Evolutionary conservation across 2,329 filamentous ascomycete species (phyloP).

Genomic region (Clonostachys chloroleuca): DNA sequence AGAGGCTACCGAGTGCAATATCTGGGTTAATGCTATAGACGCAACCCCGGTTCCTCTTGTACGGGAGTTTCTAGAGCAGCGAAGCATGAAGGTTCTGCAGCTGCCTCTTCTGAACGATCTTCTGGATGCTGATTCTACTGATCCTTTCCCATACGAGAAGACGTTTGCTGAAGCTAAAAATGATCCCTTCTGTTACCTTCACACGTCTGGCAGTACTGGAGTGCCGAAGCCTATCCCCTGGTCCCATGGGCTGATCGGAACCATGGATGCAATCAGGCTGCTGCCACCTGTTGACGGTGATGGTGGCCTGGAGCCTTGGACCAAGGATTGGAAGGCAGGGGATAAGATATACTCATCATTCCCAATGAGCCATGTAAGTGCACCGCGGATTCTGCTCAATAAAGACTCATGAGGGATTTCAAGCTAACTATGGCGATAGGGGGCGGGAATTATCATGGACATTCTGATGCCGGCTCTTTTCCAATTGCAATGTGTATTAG

Average conservation of each 20-base stretch:
- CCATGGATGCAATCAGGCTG: conserved; percentile 17
- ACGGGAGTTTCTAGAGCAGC: conserved; percentile 7
- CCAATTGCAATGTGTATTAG: conserved; percentile 25
- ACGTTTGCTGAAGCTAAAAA: conserved; percentile 18
- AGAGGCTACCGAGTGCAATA: conserved; percentile 14
- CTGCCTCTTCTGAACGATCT: conserved; percentile 1
- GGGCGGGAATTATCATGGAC: conserved; percentile 34
- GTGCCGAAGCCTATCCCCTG: conserved; percentile 54
- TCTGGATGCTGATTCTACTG: conserved; percentile 10
- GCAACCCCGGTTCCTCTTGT: conserved; percentile 12
- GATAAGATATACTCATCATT: conserved; percentile 26
- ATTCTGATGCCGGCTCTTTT: conserved; percentile 29
- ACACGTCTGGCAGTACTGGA: conserved; percentile 49
- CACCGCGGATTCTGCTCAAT: no score
- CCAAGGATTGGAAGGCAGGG: conserved; percentile 15
- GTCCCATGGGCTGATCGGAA: conserved; percentile 3
- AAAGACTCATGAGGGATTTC: not conserved
- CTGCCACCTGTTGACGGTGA: conserved; percentile 23
- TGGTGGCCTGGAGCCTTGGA: conserved; percentile 17
- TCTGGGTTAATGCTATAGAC: conserved; percentile 10
- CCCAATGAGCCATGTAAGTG: conserved; percentile 25
- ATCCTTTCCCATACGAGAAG: conserved; percentile 28
- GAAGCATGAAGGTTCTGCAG: conserved; percentile 11
- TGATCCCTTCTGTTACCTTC: conserved; percentile 22
- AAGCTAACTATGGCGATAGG: conserved; percentile 11